Base-by-base conservation (phyloP, 2,329 filamentous ascomycete species). In the Pseudogymnoascus sp. region DNA sequence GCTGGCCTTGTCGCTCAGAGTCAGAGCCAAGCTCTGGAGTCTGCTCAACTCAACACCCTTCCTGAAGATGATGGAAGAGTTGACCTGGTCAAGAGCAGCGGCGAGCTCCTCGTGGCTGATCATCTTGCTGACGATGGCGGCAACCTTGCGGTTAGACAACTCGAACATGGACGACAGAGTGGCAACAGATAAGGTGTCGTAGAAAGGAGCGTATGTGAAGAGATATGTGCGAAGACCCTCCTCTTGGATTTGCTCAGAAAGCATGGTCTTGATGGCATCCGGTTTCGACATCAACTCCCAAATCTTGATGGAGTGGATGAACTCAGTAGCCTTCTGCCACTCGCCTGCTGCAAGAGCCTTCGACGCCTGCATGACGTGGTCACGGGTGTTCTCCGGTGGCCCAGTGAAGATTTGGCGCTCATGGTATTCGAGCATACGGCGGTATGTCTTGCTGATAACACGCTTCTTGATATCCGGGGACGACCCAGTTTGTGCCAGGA, bases 391-490 rank as follows among this genome's bases (percentile, higher is more conserved):
- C 83, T 99, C 95, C 1, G 95, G 93, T 9, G 95, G 95, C 1
- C 95, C 95, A 25, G 93, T 97, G 82, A 99, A 99, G 76, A 99
- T 96, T 77, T 99, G 95, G 71, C 95, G 88, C 85, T 99, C 95
- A 76, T 97, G 95, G 81, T 99, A 99, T 79, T 99, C 96, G 69
- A 99, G 86, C 90, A 99, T 96, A 69, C 95, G 91, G 71, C 95
- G 90, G 84, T 97, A 99, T 2, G 95, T 97, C 85, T 99, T 99
- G 83, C 93, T 97, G 76, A 99, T 97, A 72, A 97, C 86, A 66
- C 93, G 88, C 85, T 97, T 97, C 85, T 91, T 96, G 76, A 97
- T 86, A 75, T 99, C 95, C 11, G 95, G 96, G 21, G 93, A 95
- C 6, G 93, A 97, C 68, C 95, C 95, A 37, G 93, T 96, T 78